Evolutionary conservation across 805 yeast genomes (phyloP).

Genomic region (Sporopachydermia lactativora): DNA sequence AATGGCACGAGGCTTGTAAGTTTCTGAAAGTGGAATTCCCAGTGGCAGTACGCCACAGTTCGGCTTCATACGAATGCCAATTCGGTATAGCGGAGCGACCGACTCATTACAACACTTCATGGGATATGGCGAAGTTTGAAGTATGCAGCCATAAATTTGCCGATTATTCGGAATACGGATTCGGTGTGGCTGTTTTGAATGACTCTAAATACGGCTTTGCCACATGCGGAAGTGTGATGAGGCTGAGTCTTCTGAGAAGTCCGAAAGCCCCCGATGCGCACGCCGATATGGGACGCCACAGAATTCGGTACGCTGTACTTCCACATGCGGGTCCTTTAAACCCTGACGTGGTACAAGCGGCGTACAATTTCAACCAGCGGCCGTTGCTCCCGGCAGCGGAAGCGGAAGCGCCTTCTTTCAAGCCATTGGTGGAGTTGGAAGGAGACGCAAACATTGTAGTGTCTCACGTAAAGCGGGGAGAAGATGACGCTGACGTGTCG

Average conservation of each 20-base stretch:
- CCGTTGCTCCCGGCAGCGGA: conserved; percentile 9
- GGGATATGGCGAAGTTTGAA: conserved; percentile 97
- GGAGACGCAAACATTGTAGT: conserved; percentile 53
- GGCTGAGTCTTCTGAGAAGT: conserved; percentile 74
- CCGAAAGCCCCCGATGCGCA: conserved; percentile 90
- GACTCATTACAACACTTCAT: conserved; percentile 85
- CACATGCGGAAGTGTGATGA: conserved; percentile 84
- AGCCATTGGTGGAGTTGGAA: conserved; percentile 15
- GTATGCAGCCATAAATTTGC: conserved; percentile 91
- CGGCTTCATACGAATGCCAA: conserved; percentile 84
- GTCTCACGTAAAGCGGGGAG: conserved; percentile 76
- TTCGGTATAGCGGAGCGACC: conserved; percentile 87
- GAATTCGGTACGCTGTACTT: conserved; percentile 65
- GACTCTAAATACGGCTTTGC: conserved; percentile 86
- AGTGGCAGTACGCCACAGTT: conserved; percentile 61
- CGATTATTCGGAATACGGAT: conserved; percentile 73
- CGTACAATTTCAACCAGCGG: conserved; percentile 59
- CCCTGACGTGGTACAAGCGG: conserved; percentile 53
- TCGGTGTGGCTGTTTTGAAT: conserved; percentile 78
- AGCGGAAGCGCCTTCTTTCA: conserved; percentile 2
- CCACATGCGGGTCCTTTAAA: conserved; percentile 69
- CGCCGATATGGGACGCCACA: conserved; percentile 89
- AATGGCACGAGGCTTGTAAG: conserved; percentile 80
- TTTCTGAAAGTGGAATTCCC: conserved; percentile 94
- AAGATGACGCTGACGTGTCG: conserved; percentile 46